A percentile compares a stretch with the other conserved stretches of the same genome.
phyloP scores from a whole-genome alignment of 2,329 filamentous ascomycete species.

The Colletotrichum sidae region DNA sequence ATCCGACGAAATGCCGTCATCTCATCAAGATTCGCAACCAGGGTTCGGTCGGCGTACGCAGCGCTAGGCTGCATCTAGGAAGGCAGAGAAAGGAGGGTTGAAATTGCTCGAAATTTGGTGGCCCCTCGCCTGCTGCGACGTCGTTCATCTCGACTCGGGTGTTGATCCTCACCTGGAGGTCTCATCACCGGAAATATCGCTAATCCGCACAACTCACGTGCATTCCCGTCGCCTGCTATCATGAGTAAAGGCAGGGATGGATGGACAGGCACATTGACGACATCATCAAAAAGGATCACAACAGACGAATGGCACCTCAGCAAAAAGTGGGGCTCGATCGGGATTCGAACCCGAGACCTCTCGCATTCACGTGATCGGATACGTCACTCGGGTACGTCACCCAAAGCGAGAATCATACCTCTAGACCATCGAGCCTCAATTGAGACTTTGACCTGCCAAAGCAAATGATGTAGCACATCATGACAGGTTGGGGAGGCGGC shows the following conservation, averaged over 20 bases:
- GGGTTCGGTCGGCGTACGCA: neutral
- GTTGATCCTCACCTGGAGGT: constrained; percentile 34
- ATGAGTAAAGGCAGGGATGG: too few relatives aligned
- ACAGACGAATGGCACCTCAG: neutral
- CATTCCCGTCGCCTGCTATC: too few relatives aligned
- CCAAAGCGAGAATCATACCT: constrained; percentile 51
- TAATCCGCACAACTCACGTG: constrained; percentile 13
- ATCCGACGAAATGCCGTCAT: constrained; percentile 34
- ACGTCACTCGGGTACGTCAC: constrained; percentile 37
- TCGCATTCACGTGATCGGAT: constrained; percentile 35
- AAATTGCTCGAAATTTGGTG: constrained; percentile 29
- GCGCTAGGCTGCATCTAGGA: neutral
- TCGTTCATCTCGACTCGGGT: constrained; percentile 31
- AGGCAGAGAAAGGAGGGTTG: constrained; percentile 16
- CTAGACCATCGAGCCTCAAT: constrained; percentile 45
- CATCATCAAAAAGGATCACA: neutral
- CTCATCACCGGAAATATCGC: constrained; percentile 5
- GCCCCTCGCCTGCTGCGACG: constrained; percentile 30
- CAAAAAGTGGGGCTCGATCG: constrained; percentile 43
- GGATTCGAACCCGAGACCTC: constrained; percentile 50
- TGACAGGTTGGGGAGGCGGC: too few relatives aligned
- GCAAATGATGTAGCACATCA: too few relatives aligned
- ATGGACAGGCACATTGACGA: too few relatives aligned
- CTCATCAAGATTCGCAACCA: constrained; percentile 7
- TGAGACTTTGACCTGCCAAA: constrained; percentile 20